Evolutionary conservation across 2,329 filamentous ascomycete species (phyloP), one percentile per base, ranked within the genome.

Genomic region (Pyricularia pennisetigena): DNA sequence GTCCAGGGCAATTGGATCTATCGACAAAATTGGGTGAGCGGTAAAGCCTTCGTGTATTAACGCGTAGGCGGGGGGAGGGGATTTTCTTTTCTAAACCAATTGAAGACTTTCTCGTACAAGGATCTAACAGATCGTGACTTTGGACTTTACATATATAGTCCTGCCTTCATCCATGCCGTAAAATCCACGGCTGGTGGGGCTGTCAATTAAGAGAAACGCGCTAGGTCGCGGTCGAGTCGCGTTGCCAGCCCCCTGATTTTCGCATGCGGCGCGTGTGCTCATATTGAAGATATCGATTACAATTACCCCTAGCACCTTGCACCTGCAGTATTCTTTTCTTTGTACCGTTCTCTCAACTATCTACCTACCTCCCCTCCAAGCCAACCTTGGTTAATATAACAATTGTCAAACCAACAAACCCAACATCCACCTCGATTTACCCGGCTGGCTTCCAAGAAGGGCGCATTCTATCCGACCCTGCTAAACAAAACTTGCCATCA

Each of bases 231-330:
- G 30, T n/a, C n/a, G 26, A 23, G 14, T 41, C 32, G 10, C 30
- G n/a, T 54, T 57, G n/a, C 65, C 65, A 57, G 65, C 65, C 65
- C 23, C 65, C 65, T 16, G 12, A 66, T 49, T 66, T 66, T 66
- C 16, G 35, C 3, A 54, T 54, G 1, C 41, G 6, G 16, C 41
- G 20, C 20, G 41, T n/a, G 20, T 54, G 7, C 41, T 4, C 41
- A n/a, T 41, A 41, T 7, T n/a, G 20, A 54, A 54, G 41, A 54
- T n/a, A 54, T 54, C 41, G 20, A n/a, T 54, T 4, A n/a, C 41
- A 54, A 54, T 54, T 54, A n/a, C 16, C 41, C 20, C 16, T n/a
- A n/a, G 41, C 41, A 8, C 41, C 8, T 54, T 54, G 16, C 41
- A n/a, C 41, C 8, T n/a, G 41, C 7, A n/a, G 20, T 54, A 54